Percentiles rank a stretch among this genome's conserved stretches.
phyloP scores from a whole-genome alignment of 768 basidiomycete genomes.

The Mycena metata region DNA sequence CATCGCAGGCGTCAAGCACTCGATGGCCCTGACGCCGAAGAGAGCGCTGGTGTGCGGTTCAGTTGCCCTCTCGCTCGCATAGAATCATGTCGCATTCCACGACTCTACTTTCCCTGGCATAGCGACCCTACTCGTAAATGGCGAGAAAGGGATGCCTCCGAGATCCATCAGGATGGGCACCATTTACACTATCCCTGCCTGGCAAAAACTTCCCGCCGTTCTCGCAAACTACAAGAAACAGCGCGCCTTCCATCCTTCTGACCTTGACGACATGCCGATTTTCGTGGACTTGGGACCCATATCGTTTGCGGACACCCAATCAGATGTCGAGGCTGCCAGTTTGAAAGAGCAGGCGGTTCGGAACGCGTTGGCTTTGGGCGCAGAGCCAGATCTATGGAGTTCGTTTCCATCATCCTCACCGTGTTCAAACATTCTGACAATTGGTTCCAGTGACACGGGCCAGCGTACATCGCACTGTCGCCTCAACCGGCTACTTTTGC shows the following conservation, averaged over 20 bases:
- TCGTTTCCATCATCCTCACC: constrained; percentile 32
- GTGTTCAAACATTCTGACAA: background rate
- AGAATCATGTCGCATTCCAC: constrained; percentile 40
- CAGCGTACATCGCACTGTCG: constrained; percentile 50
- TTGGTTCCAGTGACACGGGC: constrained; percentile 51
- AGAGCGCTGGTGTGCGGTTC: constrained; percentile 57
- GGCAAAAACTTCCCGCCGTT: constrained; percentile 43
- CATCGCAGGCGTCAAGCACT: constrained; percentile 56
- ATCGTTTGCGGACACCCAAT: constrained; percentile 45
- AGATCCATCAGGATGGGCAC: constrained; percentile 15
- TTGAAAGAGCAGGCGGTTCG: constrained; percentile 50
- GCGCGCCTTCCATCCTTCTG: constrained; percentile 19
- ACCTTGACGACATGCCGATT: constrained; percentile 40
- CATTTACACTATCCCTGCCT: constrained; percentile 41
- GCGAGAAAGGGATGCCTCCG: background rate
- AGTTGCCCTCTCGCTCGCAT: constrained; percentile 61
- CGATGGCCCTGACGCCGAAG: constrained; percentile 45
- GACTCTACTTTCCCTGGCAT: constrained; percentile 43
- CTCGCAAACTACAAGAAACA: constrained; percentile 21
- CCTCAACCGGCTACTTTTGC: constrained; percentile 58
- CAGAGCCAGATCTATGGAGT: constrained; percentile 55
- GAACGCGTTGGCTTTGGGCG: constrained; percentile 47
- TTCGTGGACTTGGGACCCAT: constrained; percentile 61
- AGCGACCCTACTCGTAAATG: constrained; percentile 40
- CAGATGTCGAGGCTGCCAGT: constrained; percentile 29